phyloP scores from a whole-genome alignment of 768 basidiomycete genomes.

The Artomyces pyxidatus region DNA sequence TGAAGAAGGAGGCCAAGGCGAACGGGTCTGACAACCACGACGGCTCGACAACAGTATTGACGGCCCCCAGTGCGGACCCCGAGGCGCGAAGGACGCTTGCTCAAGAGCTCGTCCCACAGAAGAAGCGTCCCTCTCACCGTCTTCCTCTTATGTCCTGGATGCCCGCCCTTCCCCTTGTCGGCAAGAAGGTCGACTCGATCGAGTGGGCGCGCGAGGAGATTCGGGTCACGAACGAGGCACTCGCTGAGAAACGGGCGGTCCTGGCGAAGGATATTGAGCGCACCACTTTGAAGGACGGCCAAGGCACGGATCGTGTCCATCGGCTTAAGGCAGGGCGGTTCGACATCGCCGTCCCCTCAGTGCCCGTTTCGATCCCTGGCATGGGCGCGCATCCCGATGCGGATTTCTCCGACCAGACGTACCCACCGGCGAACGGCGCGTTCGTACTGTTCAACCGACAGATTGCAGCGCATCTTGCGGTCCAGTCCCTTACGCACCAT shows the following conservation, averaged over 20 bases:
- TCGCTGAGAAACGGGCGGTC: slow-evolving; percentile 19
- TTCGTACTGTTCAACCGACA: slow-evolving; percentile 92
- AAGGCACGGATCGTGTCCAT: slow-evolving; percentile 15
- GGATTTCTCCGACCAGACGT: slow-evolving; percentile 20
- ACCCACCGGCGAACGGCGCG: slow-evolving; percentile 41
- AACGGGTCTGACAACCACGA: slow-evolving; percentile 1
- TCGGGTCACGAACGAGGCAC: slow-evolving; percentile 25
- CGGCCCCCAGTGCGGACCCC: slow-evolving; percentile 18
- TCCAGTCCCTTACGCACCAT: slow-evolving; percentile 68
- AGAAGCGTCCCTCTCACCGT: slow-evolving; percentile 73
- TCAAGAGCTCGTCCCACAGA: slow-evolving; percentile 50
- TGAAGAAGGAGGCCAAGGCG: slow-evolving; percentile 36
- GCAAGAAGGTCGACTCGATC: slow-evolving; percentile 89
- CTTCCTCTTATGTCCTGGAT: slow-evolving; percentile 44
- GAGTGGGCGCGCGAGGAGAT: slow-evolving; percentile 84
- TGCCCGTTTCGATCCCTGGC: slow-evolving; percentile 9
- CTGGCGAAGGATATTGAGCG: slow-evolving; percentile 24
- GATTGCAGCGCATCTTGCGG: slow-evolving; percentile 86
- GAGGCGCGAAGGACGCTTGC: slow-evolving; percentile 22
- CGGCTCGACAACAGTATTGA: not conserved
- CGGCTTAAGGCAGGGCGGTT: slow-evolving; percentile 17
- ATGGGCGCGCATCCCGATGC: slow-evolving; percentile 9
- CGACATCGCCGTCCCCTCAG: slow-evolving; percentile 9
- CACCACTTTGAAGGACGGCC: slow-evolving; percentile 14
- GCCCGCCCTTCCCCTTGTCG: slow-evolving; percentile 55